phyloP scores from a whole-genome alignment of 2,329 filamentous ascomycete species.

The Diaporthe australafricana region DNA sequence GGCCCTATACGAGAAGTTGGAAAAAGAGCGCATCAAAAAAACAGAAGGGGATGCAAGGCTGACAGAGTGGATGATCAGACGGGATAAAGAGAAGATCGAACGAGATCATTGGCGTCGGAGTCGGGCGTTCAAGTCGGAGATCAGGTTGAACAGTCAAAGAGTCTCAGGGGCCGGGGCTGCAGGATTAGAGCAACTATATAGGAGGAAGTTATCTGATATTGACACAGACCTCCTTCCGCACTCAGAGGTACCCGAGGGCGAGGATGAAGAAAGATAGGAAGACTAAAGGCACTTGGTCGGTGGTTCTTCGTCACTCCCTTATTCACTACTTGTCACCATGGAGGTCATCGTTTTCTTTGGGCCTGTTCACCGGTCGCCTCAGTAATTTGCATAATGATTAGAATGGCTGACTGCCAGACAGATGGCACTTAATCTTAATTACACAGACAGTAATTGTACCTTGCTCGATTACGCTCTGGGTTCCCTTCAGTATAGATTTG shows the following conservation, averaged over 20 bases:
- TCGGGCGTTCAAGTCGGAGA: constrained; percentile 9
- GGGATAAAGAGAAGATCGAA: constrained; percentile 43
- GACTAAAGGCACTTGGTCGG: not conserved
- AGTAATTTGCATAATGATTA: too few species aligned
- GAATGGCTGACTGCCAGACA: too few species aligned
- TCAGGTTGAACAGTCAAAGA: constrained; percentile 41
- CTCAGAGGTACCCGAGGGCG: constrained; percentile 15
- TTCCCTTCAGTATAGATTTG: too few species aligned
- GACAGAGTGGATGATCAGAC: constrained; percentile 54
- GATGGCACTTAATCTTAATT: too few species aligned
- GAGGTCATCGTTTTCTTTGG: too few species aligned
- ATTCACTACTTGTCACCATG: too few species aligned
- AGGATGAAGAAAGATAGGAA: constrained; percentile 8
- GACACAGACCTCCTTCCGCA: constrained; percentile 17
- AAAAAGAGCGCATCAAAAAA: constrained; percentile 55
- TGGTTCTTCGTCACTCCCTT: too few species aligned
- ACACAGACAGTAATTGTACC: too few species aligned
- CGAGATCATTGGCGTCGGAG: constrained; percentile 34
- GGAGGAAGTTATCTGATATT: constrained; percentile 39
- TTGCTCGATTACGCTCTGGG: too few species aligned
- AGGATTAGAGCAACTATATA: constrained; percentile 42
- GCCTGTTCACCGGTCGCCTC: too few species aligned
- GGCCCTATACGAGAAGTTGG: constrained; percentile 60
- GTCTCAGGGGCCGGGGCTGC: not conserved
- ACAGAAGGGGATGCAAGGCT: constrained; percentile 53